phyloP scores from a whole-genome alignment of 2,329 filamentous ascomycete genomes.

The Aureobasidium namibiae region DNA sequence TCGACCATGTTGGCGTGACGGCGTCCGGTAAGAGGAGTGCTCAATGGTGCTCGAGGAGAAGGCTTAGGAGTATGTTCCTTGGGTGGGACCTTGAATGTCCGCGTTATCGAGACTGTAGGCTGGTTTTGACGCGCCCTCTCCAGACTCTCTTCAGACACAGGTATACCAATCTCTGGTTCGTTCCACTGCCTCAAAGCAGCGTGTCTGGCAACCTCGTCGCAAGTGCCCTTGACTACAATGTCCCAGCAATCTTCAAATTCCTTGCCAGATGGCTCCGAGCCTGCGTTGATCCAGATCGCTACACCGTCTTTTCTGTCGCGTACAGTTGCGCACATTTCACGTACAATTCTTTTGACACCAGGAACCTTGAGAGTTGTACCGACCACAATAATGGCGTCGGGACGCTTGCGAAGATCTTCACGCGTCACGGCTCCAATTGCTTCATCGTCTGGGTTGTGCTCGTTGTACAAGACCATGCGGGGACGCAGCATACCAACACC shows the following conservation, averaged over 20 bases:
- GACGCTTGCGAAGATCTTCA: constrained; percentile 74
- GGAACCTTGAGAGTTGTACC: constrained; percentile 94
- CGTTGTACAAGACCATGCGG: constrained; percentile 94
- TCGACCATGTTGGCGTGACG: constrained; percentile 22
- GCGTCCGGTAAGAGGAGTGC: constrained; percentile 18
- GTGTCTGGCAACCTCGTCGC: constrained; percentile 75
- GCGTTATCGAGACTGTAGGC: constrained; percentile 27
- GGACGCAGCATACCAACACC: constrained; percentile 85
- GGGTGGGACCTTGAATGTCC: constrained; percentile 13
- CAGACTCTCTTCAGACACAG: constrained; percentile 39
- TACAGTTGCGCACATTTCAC: constrained; percentile 84
- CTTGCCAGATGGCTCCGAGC: constrained; percentile 69
- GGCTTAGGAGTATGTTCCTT: constrained; percentile 23
- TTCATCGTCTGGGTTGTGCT: constrained; percentile 92
- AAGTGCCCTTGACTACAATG: constrained; percentile 75
- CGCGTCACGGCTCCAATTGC: constrained; percentile 87
- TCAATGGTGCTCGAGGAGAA: constrained; percentile 21
- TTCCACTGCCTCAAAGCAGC: constrained; percentile 55
- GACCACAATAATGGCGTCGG: constrained; percentile 88
- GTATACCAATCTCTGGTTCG: constrained; percentile 38
- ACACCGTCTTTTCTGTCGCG: constrained; percentile 66
- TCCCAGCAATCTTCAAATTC: constrained; percentile 94
- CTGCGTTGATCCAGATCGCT: constrained; percentile 90
- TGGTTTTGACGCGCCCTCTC: constrained; percentile 31
- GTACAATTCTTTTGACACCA: constrained; percentile 79